Evolutionary conservation across 352 stramenopile genomes (phyloP), one percentile per base, ranked within the genome.

Genomic region (Phytophthora megakarya): DNA sequence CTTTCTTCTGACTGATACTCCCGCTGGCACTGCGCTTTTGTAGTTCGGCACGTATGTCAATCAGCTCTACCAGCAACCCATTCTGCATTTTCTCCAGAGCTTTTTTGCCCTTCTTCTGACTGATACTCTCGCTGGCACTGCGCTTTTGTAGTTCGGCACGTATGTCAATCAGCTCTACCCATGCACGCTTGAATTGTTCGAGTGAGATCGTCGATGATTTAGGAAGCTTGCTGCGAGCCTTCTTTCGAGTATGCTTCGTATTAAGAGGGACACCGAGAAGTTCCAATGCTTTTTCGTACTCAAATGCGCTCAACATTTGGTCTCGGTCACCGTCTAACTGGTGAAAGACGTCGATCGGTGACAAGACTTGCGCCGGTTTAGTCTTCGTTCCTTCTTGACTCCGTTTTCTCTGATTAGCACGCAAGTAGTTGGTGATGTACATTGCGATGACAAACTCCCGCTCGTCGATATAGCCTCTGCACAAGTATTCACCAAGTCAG

Each of bases 361-460:
- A 88, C 4, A 90, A 47, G 13, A 60, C 48, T 16, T 63, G 19
- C 3, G 26, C n/a, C 21, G 35, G 7, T 39, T 61, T 45, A 45
- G 40, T 13, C 12, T 45, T 63, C 1, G 6, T 37, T 10, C 25
- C 39, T 21, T 45, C 18, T 39, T 42, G 35, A 22, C 59, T 65
- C 15, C 39, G 35, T 8, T 67, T 58, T 32, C 44, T 63, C 18
- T 54, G 59, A 21, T 73, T 58, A 11, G 52, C 10, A 3, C 80
- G 77, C 15, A 93, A 75, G 50, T 84, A 76, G 54, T 91, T 90
- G 22, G 84, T 88, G 43, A 93, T 80, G 49, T 93, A 91, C 52
- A 93, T 67, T 16, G 81, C 84, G 5, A 81, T 60, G 12, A 93
- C 78, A 58, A 93, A 93, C 49, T 91, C 81, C 2, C 81, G 75